Evolutionary conservation across 2,329 filamentous ascomycete genomes (phyloP), one percentile per base, ranked within the genome.

Genomic region (Aspergillus costaricaensis): DNA sequence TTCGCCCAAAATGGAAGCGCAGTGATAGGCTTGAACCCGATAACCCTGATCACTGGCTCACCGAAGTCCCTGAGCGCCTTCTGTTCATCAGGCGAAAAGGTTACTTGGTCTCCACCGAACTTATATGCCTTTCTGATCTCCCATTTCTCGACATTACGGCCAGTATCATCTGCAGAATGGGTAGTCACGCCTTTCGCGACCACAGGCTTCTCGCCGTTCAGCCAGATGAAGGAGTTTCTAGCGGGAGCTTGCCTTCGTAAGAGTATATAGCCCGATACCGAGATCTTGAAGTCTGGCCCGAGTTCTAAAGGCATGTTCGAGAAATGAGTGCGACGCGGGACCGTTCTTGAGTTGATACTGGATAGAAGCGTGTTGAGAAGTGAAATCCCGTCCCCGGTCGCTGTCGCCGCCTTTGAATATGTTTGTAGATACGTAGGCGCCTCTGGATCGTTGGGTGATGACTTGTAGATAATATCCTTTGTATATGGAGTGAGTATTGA

Each of bases 121-220:
- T 95, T 97, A 81, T 95, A 99, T 0, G 94, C 95, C 76, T 95
- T 97, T 61, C 90, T 90, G 19, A 96, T 85, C 69, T 98, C 92
- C 3, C 79, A 79, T 67, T 93, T 93, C 64, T 96, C 89, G 0
- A 98, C 87, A 0, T 87, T 86, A 39, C 88, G 84, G 2, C 89
- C 86, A 17, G 88, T 92, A 67, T 96, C 91, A 62, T 92, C 90
- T 4, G 91, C 89, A 58, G 93, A 83, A 59, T 88, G 86, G 1
- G 87, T 88, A 0, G 91, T 95, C 68, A 89, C 85, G 1, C 90
- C 87, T 12, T 85, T 82, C 1, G 87, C 93, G 59, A 98, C 89
- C 71, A 96, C 90, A 0, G 91, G 85, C 64, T 87, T 88, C 70
- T 97, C 93, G n/a, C 90, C 91, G 21, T 90, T 90, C 1, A 95